Base-by-base conservation (phyloP, 441 rosid species). In the Omphalea diandra region DNA sequence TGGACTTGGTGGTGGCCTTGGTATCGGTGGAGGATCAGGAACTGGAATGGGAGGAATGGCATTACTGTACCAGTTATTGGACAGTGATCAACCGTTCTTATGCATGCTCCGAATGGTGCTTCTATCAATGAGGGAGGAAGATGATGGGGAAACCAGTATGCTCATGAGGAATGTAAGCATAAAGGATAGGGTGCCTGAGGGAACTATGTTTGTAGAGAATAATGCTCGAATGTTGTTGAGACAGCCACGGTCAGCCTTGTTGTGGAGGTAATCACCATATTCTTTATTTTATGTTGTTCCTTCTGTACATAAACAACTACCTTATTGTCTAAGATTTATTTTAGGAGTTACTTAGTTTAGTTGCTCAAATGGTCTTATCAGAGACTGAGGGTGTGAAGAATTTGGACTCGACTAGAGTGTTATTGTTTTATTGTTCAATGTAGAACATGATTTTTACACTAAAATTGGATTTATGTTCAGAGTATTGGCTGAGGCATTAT, bases 1-100 rank as follows among this genome's bases (percentile, higher is more conserved):
- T 73, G 97, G 99, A 73, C 96, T 96, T 73, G 99, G 99, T 75
- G 98, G 99, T 70, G 99, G 99, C 76, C 98, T 96, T 75, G 99
- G 98, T 72, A 96, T 96, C 60, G 98, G 99, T 71, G 97, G 98
- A 73, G 99, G 98, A 80, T 96, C 99, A 44, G 99, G 99, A 77
- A 96, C 99, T 76, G 99, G 99, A 75, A 96, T 96, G 99, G 99
- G 99, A 82, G 99, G 98, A 75, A 94, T 96, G 99, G 81, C 98
- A 41, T 88, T 97, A 58, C 90, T 96, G 66, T 96, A 94, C 83
- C 99, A 96, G 76, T 81, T 94, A 68, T 75, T 96, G 79, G 99
- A 96, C 79, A 96, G 99, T 72, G 99, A 96, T 79, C 99, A 96
- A 77, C 99, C 99, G 53, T 96, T 96, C 83, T 81, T 96, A 74